Base-by-base conservation (phyloP, 179 eudicot genomes). In the Silene coronaria region DNA sequence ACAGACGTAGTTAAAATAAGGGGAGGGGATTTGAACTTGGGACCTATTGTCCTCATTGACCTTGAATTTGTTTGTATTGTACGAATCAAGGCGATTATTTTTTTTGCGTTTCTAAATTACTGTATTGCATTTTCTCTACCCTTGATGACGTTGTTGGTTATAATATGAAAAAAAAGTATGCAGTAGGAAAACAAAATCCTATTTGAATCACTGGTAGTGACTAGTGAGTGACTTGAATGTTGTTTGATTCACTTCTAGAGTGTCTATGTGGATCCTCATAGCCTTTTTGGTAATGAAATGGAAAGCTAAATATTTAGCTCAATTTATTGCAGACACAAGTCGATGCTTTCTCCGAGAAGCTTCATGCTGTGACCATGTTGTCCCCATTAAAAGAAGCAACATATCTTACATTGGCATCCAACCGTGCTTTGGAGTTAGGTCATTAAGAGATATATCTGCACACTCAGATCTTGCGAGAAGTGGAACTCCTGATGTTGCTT, bases 391-490 rank as follows among this genome's bases (percentile, higher is more conserved):
- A 27, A 79, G 82, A 71, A 76, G 76, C 67, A 28, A 67, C 57
- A 61, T 42, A 36, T 62, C 76, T 46, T 66, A 46, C 53, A 34
- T 76, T 38, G 75, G 76, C 51, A 71, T 34, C 67, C 84, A 69
- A 59, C 63, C 62, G 19, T 36, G 60, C 75, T 69, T 70, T 10
- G 67, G 53, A 58, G 38, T 63, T 62, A 82, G 72, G 71, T 67
- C 86, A 34, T 57, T 27, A 14, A 83, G 81, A 36, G 61, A 75
- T 67, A 14, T 77, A 71, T 82, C 83, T 62, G 90, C 81, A 72
- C 89, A 87, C 72, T 91, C 97, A 68, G 96, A 87, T 74, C 77
- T 87, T 72, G 86, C 80, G 59, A 88, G 87, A 62, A 79, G 83
- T 70, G 98, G 96, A 74, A 51, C 86, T 77, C 76, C 96, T 67